A percentile compares a stretch with the other conserved stretches of the same genome.
phyloP scores from a whole-genome alignment of 768 basidiomycete genomes.

The Trametes villosa region DNA sequence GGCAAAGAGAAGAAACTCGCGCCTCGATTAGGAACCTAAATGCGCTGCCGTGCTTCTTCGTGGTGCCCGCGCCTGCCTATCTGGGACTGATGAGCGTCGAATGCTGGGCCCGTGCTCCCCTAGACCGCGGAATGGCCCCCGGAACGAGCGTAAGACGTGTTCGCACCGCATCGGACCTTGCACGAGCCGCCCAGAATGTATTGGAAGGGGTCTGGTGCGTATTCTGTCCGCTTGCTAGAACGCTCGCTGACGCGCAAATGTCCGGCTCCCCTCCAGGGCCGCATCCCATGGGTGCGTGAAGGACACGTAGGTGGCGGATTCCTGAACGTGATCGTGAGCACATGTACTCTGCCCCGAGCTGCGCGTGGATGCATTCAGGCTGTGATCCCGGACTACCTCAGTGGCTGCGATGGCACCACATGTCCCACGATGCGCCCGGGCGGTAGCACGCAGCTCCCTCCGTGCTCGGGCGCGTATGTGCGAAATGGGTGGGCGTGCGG shows the following conservation, averaged over 20 bases:
- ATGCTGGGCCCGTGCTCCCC: not conserved
- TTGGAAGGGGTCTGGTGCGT: not conserved
- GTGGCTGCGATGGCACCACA: slow-evolving; percentile 1
- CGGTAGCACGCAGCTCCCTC: not conserved
- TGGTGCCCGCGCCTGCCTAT: slow-evolving; percentile 6
- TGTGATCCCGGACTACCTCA: slow-evolving; percentile 2
- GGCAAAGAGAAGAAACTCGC: not conserved
- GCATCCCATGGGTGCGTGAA: not conserved
- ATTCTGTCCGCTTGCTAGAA: slow-evolving; percentile 6
- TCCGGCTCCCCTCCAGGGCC: slow-evolving; percentile 7
- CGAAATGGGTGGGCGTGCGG: not conserved
- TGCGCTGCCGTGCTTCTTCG: slow-evolving; percentile 5
- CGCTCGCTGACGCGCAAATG: not conserved
- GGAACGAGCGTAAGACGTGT: not conserved
- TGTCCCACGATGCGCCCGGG: slow-evolving; percentile 3
- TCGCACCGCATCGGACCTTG: not conserved
- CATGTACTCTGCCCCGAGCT: slow-evolving; percentile 6
- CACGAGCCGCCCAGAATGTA: not conserved
- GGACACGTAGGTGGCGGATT: not conserved
- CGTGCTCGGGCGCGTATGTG: not conserved
- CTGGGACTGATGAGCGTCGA: not conserved
- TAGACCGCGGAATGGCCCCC: not conserved
- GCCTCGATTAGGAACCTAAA: slow-evolving; percentile 12
- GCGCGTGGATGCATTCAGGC: slow-evolving; percentile 12
- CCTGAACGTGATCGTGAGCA: not conserved